Conservation (phyloP, 257 asterid genomes). For the Plectranthus barbatus region DNA sequence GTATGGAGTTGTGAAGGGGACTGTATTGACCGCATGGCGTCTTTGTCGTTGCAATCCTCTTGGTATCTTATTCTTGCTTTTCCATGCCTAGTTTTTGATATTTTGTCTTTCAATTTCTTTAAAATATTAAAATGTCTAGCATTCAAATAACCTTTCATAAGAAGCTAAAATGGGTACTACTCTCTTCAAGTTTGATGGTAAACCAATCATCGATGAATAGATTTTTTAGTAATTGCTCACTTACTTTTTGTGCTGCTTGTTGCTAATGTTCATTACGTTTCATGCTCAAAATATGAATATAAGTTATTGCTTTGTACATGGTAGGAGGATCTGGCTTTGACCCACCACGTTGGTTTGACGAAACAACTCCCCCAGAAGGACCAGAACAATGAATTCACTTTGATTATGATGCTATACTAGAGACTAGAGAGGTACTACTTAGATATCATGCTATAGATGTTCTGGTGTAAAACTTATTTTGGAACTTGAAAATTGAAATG, state of each 20-base stretch:
- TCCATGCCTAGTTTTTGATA: not conserved
- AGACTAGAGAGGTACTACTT: conserved; percentile 3
- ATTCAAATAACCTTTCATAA: not conserved
- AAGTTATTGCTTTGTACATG: not conserved
- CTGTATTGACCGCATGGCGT: conserved; percentile 75
- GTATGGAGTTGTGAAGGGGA: conserved; percentile 75
- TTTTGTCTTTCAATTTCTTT: not conserved
- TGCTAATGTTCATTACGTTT: not conserved
- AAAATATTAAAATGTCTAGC: not conserved
- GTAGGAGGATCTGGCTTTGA: conserved; percentile 90
- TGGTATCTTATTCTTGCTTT: conserved; percentile 26
- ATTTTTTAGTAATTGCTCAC: not conserved
- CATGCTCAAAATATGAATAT: not conserved
- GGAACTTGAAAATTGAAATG: not conserved
- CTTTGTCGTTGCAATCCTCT: conserved; percentile 93
- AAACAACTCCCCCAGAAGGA: conserved; percentile 28
- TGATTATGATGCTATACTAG: not conserved
- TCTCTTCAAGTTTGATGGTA: not conserved
- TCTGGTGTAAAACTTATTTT: not conserved
- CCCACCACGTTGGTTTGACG: conserved; percentile 94
- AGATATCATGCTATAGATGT: conserved; percentile 4
- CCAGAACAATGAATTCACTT: conserved; percentile 16
- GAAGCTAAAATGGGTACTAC: not conserved
- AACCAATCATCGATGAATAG: not conserved
- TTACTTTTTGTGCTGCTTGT: not conserved